Percentiles rank a stretch among this genome's conserved stretches.
phyloP scores from a whole-genome alignment of 1,139 yeast species.

The Suhomyces wounanorum region DNA sequence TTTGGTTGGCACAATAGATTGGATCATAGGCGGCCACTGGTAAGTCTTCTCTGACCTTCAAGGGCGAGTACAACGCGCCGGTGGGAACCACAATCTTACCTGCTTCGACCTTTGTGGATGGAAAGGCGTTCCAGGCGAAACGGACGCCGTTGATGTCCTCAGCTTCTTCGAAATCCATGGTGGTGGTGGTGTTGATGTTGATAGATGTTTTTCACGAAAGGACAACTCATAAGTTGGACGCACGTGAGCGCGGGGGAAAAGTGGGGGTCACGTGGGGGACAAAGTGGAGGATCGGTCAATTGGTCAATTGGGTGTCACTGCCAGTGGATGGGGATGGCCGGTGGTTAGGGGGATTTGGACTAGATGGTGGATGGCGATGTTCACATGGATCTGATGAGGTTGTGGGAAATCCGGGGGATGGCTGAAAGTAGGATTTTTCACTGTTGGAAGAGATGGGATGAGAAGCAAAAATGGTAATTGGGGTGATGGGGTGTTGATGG shows the following conservation, averaged over 20 bases:
- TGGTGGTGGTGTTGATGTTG: constrained; percentile 5
- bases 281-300: too few relatives aligned
- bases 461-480: too few relatives aligned
- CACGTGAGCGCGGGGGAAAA: constrained; percentile 9
- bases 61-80: constrained; percentile 92
- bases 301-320: too few relatives aligned
- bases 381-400: too few relatives aligned
- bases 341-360: too few relatives aligned
- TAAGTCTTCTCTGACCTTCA: constrained; percentile 75
- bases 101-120: constrained; percentile 88
- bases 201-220: constrained; percentile 13
- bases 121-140: constrained; percentile 58
- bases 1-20: constrained; percentile 72
- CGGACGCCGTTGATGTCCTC: constrained; percentile 54
- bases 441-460: too few relatives aligned
- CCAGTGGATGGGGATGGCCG: not conserved
- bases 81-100: constrained; percentile 92
- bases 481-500: too few relatives aligned
- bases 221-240: constrained; percentile 13
- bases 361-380: too few relatives aligned
- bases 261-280: not conserved
- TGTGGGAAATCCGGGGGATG: too few relatives aligned
- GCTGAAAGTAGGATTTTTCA: too few relatives aligned
- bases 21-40: constrained; percentile 91
- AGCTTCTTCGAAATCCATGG: constrained; percentile 52